Evolutionary conservation across 805 yeast genomes (phyloP), one percentile per base, ranked within the genome.

Genomic region (Wickerhamomyces chambardii): DNA sequence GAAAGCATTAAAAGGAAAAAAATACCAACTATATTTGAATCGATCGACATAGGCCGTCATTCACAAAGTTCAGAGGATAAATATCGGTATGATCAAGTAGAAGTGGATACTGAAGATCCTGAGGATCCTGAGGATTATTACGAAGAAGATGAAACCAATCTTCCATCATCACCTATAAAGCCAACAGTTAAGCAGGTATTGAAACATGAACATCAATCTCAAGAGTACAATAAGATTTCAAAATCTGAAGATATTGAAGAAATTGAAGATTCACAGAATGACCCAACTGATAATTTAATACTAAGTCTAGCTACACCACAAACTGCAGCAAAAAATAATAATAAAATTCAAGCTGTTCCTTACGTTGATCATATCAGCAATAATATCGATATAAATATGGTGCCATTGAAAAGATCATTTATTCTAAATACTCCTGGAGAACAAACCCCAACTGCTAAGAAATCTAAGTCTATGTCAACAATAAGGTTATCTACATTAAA

Each of bases 281-380:
- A 24, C 12, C 7, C 12, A 6, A 4, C 3, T 14, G 27, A 24
- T 24, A 14, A 24, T 4, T 11, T 24, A 14, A 24, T 24, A n/a
- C 27, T 24, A 14, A 24, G 27, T 24, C 4, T 24, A 5, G n/a
- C 27, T 8, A 24, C 27, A 6, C 27, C 27, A 11, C 14, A 24
- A 14, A 24, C 27, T 24, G 27, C 4, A 24, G 21, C 15, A 17
- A 25, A 12, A 14, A 6, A 17, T 31, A n/a, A 15, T 41, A 2
- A 45, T 45, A 15, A 42, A 44, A 6, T 46, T 44, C 6, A 30
- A 32, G 10, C 42, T 45, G 8, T 26, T 28, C 6, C 14, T 21
- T 2, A 39, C 33, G 16, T 30, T 34, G 45, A 47, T 1, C n/a
- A n/a, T n/a, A n/a, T n/a, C n/a, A n/a, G n/a, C n/a, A n/a, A n/a